Evolutionary conservation across 345 rosid species (phyloP), one percentile per base, ranked within the genome.

Genomic region (Hibiscus tridactylites): DNA sequence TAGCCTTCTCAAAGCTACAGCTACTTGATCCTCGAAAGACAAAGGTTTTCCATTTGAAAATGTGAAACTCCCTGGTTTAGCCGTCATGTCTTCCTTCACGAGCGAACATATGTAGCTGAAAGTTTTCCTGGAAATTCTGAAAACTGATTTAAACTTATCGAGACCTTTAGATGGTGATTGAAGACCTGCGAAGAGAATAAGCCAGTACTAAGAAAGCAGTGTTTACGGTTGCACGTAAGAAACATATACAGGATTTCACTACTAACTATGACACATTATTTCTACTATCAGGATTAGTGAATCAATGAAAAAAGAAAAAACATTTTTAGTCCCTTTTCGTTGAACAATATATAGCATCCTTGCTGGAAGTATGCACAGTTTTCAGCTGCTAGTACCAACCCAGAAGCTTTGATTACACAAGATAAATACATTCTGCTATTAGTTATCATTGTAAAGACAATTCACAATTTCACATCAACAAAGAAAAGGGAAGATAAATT

Each of bases 21-120:
- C 92, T 17, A 88, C 90, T 76, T 85, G 85, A 77, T 85, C 83
- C 3, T 79, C 80, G 9, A 86, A 77, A 28, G 86, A 78, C 80
- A 85, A 75, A 52, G 78, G 72, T 60, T 73, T 81, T 50, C 90
- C 90, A 72, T 83, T 82, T 57, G 79, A 66, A 72, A 83, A 83
- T 1, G 81, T 69, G 66, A 83, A 83, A 58, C 71, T 83, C 12
- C 84, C 79, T 0, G 81, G 64, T 79, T 79, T 88, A 19, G 78
- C 77, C 52, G 19, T 72, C 81, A 84, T 69, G 24, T 83, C 85
- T 54, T 83, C 88, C 75, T 79, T 72, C 76, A 88, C 86, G 13
- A 86, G 88, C n/a, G 90, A 86, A 62, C 88, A 84, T 74, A 88
- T 68, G 79, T 86, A 85, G 72, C 76, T 68, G 53, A 86, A 88